These are phyloP conservation scores for Debaryomycetaceae sp. DNA, from an alignment of 1,139 yeast species.

Conservation along the genomic window DNA sequence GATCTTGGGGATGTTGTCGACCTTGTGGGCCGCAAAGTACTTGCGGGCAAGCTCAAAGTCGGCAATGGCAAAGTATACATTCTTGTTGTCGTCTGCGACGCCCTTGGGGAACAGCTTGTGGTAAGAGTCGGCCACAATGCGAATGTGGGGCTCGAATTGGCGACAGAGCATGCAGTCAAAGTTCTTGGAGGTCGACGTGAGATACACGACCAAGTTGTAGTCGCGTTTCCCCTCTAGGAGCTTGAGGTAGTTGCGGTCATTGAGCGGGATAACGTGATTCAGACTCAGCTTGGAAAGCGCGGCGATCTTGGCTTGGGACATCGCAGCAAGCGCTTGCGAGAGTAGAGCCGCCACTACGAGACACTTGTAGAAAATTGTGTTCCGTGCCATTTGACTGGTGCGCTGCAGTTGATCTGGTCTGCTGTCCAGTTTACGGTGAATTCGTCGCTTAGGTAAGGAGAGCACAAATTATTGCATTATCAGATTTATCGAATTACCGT, in stretches of 20 bases:
- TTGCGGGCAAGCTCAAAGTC: constrained; percentile 52
- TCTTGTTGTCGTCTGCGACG: constrained; percentile 11
- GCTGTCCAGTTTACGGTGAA: too few relatives aligned
- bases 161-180: constrained; percentile 72
- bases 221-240: constrained; percentile 63
- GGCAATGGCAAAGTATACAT: constrained; percentile 60
- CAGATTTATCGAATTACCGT: too few relatives aligned
- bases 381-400: constrained; percentile 2
- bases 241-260: constrained; percentile 49
- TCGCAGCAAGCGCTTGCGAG: constrained; percentile 13
- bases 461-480: too few relatives aligned
- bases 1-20: constrained; percentile 73
- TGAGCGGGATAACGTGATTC: constrained; percentile 25
- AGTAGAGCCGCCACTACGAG: constrained; percentile 5
- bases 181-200: constrained; percentile 66
- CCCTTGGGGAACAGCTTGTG: constrained; percentile 35
- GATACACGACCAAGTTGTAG: constrained; percentile 49
- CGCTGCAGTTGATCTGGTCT: too few relatives aligned
- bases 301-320: constrained; percentile 18
- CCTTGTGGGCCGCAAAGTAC: constrained; percentile 43
- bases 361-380: constrained; percentile 5
- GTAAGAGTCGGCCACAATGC: constrained; percentile 47
- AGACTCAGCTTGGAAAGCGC: constrained; percentile 11
- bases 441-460: too few relatives aligned
- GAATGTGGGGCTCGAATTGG: constrained; percentile 58